Base-by-base conservation (phyloP, 164 flowering plant genomes). In the Magnolia changhungtana region DNA sequence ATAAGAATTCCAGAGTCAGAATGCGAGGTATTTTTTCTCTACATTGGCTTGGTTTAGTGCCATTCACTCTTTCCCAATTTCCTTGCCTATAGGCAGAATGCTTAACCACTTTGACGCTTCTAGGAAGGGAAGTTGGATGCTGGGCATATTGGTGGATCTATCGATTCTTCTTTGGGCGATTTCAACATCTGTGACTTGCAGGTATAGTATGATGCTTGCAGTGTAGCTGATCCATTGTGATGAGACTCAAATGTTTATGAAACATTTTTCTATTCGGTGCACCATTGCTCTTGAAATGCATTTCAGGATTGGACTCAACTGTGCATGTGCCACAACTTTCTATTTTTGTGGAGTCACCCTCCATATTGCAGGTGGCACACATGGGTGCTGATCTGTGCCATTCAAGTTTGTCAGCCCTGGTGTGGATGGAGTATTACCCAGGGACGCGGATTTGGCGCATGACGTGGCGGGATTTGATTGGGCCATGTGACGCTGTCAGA, bases 161-260 rank as follows among this genome's bases (percentile, higher is more conserved):
- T 81, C 2, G 95, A 84, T 84, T 84, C 85, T 71, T 80, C 97
- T 66, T 69, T 87, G 77, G 88, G 69, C 66, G 91, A 89, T 66
- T 79, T 90, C 78, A 96, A 92, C 80, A 80, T 88, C 77, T 85
- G 73, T 80, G 85, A 90, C 69, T 84, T 96, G 88, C 99, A 96
- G 99, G 99, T 92, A 86, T 74, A 79, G 73, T 37, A 18, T 70
- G 72, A n/a, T 49, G 52, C 27, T 50, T 18, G 23, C 58, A 7
- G 49, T 49, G 18, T n/a, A 18, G 8, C 67, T n/a, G 20, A n/a
- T 19, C 23, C 21, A 64, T 18, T 64, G 8, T n/a, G 10, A 64
- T 64, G 61, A 11, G 61, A 55, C 61, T 16, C 61, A 55, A 55
- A 55, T 55, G 16, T 55, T 55, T 55, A 11, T 11, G 61, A 55